phyloP scores from a whole-genome alignment of 2,329 filamentous ascomycete species.

The Thermomyces lanuginosus region DNA sequence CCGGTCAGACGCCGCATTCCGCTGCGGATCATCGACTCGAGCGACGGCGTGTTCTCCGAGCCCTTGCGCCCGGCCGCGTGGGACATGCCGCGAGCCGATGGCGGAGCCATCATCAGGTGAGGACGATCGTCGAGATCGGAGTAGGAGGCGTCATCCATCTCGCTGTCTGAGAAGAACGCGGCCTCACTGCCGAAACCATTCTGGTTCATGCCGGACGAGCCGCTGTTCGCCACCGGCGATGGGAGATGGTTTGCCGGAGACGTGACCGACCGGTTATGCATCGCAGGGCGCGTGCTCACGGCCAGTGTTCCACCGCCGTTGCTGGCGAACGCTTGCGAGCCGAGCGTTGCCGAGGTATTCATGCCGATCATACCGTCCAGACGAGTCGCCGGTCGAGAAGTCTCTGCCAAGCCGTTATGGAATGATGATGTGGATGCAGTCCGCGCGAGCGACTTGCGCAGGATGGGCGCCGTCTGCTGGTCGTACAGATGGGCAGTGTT shows the following conservation, averaged over 20 bases:
- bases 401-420: constrained; percentile 74
- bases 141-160: constrained; percentile 57
- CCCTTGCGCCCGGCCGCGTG: constrained; percentile 16
- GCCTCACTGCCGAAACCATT: too few species aligned
- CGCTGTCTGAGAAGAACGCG: constrained; percentile 60
- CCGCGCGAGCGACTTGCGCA: constrained; percentile 61
- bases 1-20: constrained; percentile 33
- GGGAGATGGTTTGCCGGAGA: constrained; percentile 48
- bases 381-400: constrained; percentile 40
- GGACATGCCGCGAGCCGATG: constrained; percentile 10
- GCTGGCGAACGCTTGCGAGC: too few species aligned
- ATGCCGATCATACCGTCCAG: constrained; percentile 26
- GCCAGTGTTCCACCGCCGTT: constrained; percentile 12
- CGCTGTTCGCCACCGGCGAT: constrained; percentile 17
- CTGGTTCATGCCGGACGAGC: too few species aligned
- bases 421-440: constrained; percentile 61
- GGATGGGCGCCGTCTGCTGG: constrained; percentile 76
- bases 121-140: constrained; percentile 68
- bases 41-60: constrained; percentile 26
- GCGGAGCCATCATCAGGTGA: constrained; percentile 11
- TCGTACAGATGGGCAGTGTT: constrained; percentile 74
- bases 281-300: constrained; percentile 40
- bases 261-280: constrained; percentile 72
- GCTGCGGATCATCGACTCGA: constrained; percentile 30
- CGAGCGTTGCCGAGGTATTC: constrained; percentile 26